Percentiles rank a stretch among this genome's conserved stretches.
Evolutionary conservation across 495 filamentous ascomycete species (phyloP).

Genomic region (Xylaria telfairii): DNA sequence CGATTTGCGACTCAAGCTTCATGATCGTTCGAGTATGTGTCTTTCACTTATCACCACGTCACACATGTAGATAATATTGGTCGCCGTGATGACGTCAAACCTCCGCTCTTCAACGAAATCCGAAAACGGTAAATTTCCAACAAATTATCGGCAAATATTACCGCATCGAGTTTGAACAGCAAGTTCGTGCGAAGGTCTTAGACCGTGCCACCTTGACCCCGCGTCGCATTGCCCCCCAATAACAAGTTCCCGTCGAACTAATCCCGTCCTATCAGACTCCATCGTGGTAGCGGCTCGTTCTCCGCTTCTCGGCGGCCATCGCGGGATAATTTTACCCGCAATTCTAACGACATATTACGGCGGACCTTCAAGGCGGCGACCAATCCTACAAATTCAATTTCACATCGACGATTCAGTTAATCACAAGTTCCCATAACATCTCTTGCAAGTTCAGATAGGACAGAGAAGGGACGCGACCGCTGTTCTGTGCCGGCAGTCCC

Average conservation of each 20-base stretch:
- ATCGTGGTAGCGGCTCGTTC: neutral
- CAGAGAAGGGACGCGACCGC: neutral
- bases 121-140: neutral
- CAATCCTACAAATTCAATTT: neutral
- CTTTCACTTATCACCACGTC: no score
- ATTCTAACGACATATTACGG: neutral
- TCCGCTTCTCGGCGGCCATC: neutral
- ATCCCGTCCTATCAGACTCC: neutral
- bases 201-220: neutral
- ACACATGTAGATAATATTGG: neutral
- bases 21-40: no score
- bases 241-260: neutral
- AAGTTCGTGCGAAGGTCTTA: neutral
- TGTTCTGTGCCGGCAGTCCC: neutral
- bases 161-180: neutral
- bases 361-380: neutral
- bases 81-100: neutral
- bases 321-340: neutral
- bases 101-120: neutral
- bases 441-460: neutral
- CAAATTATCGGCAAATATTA: neutral
- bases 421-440: neutral
- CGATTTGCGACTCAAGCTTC: no score
- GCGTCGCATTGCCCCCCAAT: neutral
- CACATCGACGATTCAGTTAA: neutral